phyloP scores from a whole-genome alignment of 805 yeast genomes.

The Naumovozyma baii region DNA sequence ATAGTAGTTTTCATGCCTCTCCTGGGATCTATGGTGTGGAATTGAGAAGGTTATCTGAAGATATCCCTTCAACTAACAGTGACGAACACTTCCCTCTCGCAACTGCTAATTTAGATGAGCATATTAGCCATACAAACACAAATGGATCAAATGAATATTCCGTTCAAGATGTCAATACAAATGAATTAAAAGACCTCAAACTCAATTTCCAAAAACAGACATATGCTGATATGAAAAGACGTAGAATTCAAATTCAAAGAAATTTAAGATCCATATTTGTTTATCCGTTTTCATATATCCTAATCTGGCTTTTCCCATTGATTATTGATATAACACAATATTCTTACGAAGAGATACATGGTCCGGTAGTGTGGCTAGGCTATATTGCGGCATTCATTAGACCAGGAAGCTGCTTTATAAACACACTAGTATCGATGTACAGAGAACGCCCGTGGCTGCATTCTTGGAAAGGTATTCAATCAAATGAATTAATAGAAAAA shows the following conservation, averaged over 20 bases:
- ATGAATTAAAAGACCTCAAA: slow-evolving; percentile 5
- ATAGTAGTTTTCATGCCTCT: no score
- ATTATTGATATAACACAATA: slow-evolving; percentile 52
- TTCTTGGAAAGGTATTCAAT: slow-evolving; percentile 27
- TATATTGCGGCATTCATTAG: slow-evolving; percentile 66
- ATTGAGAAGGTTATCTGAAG: no score
- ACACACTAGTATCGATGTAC: slow-evolving; percentile 61
- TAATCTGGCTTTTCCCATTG: slow-evolving; percentile 77
- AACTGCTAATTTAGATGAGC: no score
- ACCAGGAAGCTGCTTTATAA: slow-evolving; percentile 73
- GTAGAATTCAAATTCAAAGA: slow-evolving; percentile 58
- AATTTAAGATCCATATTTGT: slow-evolving; percentile 75
- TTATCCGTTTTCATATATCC: slow-evolving; percentile 73
- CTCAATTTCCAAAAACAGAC: slow-evolving; percentile 48
- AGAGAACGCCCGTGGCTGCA: slow-evolving; percentile 74
- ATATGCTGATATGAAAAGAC: slow-evolving; percentile 47
- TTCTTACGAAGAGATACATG: slow-evolving; percentile 37
- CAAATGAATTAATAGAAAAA: slow-evolving; percentile 13
- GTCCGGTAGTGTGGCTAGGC: slow-evolving; percentile 54
- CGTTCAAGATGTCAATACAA: no score
- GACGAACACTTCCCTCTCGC: no score
- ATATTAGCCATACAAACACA: no score
- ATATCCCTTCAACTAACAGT: no score
- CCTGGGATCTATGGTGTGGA: no score
- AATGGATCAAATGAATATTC: no score